These are phyloP conservation scores for Pseudozyma sp. DNA, from an alignment of 1,284 basidiomycete genomes.

Conservation along the genomic window DNA sequence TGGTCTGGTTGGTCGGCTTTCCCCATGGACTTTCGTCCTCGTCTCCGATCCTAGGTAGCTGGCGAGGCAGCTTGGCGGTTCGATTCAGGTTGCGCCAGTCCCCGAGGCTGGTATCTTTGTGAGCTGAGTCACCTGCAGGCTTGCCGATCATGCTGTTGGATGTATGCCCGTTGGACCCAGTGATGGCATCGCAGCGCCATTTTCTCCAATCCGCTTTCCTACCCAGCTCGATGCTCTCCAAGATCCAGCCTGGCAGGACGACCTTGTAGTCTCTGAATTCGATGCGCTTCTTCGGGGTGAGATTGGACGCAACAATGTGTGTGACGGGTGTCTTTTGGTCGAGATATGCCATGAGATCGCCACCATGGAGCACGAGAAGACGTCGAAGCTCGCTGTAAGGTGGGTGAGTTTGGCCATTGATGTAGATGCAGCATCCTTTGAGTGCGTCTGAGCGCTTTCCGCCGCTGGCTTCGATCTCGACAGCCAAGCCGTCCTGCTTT, in stretches of 20 bases:
- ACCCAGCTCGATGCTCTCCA: conserved; percentile 78
- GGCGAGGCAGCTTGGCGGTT: conserved; percentile 27
- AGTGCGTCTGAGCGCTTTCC: conserved; percentile 44
- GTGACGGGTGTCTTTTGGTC: conserved; percentile 77
- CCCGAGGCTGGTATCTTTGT: not conserved
- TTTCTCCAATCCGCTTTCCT: conserved; percentile 80
- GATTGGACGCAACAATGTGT: conserved; percentile 87
- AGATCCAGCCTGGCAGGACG: conserved; percentile 86
- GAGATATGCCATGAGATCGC: conserved; percentile 84
- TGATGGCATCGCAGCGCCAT: conserved; percentile 51
- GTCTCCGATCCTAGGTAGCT: conserved; percentile 34
- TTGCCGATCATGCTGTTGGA: conserved; percentile 42
- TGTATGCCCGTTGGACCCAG: conserved; percentile 37
- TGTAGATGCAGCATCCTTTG: conserved; percentile 70
- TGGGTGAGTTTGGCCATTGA: conserved; percentile 90
- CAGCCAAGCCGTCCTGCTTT: conserved; percentile 10
- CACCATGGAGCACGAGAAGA: conserved; percentile 85
- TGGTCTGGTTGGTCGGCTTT: conserved; percentile 41
- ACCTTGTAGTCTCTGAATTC: conserved; percentile 91
- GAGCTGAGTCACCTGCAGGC: not conserved
- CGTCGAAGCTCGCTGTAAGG: conserved; percentile 85
- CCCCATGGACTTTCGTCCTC: conserved; percentile 50
- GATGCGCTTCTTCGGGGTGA: conserved; percentile 87
- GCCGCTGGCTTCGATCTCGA: conserved; percentile 21
- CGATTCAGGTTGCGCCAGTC: conserved; percentile 40